Percentiles rank a stretch among this genome's conserved stretches.
phyloP scores from a whole-genome alignment of 208 protist genomes.

The Leishmania turanica region DNA sequence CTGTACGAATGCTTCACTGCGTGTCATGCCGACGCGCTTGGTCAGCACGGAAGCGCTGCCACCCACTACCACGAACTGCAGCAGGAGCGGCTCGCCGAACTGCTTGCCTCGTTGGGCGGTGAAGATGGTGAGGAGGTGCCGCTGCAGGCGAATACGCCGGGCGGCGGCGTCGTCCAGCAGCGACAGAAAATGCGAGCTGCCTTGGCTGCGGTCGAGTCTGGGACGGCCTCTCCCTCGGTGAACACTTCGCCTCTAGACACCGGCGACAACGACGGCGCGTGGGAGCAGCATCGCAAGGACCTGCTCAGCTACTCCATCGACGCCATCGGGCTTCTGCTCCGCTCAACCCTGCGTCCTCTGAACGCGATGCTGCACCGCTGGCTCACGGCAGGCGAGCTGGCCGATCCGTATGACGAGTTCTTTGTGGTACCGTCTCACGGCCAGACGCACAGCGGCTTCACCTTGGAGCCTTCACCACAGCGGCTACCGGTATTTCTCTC shows the following conservation, averaged over 20 bases:
- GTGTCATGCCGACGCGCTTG: slow-evolving; percentile 39
- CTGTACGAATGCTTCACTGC: slow-evolving; percentile 47
- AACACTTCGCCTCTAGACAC: neutral
- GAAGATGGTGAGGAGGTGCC: neutral
- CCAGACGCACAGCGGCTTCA: slow-evolving; percentile 57
- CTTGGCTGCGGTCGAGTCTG: neutral
- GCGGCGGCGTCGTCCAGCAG: neutral
- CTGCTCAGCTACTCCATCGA: slow-evolving; percentile 42
- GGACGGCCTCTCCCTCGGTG: neutral
- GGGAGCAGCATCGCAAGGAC: slow-evolving; percentile 26
- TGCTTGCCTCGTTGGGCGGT: neutral
- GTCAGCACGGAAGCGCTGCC: slow-evolving; percentile 21
- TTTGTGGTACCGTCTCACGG: slow-evolving; percentile 81
- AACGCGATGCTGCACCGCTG: slow-evolving; percentile 65
- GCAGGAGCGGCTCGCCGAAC: slow-evolving; percentile 10
- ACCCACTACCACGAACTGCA: slow-evolving; percentile 18
- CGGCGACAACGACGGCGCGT: neutral
- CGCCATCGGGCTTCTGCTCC: slow-evolving; percentile 57
- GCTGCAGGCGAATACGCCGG: neutral
- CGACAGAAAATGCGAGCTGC: neutral
- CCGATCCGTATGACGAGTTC: slow-evolving; percentile 84
- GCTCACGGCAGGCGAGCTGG: slow-evolving; percentile 59
- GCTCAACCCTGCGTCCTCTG: slow-evolving; percentile 54
- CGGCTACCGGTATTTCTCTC: slow-evolving; percentile 78
- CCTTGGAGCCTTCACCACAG: slow-evolving; percentile 59